Evolutionary conservation across 169 alveolate species (phyloP), one percentile per base, ranked within the genome.

Genomic region (Cryptosporidium baileyi): DNA sequence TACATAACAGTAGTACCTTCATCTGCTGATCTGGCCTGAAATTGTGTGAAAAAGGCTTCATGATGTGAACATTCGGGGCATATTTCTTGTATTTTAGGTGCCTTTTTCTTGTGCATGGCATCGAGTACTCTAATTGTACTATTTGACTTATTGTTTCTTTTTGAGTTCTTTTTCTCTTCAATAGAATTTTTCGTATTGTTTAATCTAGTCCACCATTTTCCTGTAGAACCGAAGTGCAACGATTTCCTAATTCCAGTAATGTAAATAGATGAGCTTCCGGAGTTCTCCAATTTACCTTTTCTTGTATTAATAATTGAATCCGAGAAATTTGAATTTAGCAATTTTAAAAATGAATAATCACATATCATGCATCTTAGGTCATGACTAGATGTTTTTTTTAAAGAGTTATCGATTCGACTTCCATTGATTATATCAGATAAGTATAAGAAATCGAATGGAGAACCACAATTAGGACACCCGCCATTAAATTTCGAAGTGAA

Each of bases 21-120:
- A 61, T 93, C 96, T n/a, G 96, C 96, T 36, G 96, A 92, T 41
- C 96, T 89, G 4, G 96, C 95, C 67, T 93, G 96, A 80, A 93
- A 92, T 61, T 93, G 93, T 44, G 94, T 89, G 80, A 89, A 93
- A 80, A 89, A 88, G 40, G 92, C 92, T 40, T 89, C 92, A 54
- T 92, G 93, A 60, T 90, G 88, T 26, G 95, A 95, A 80, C 96
- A 93, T 63, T 93, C 92, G 19, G 91, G 92, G 45, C 96, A 93
- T 36, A 85, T 62, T 82, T 92, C 93, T 61, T 92, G 59, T 80
- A 82, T 80, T 26, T 51, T 60, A 2, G 88, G 81, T 3, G 89
- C 91, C 63, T 82, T 82, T 40, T 61, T 63, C 15, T 89, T 81
- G n/a, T 67, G 81, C 79, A 88, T 67, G 24, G 92, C 88, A 79